A percentile compares a stretch with the other conserved stretches of the same genome.
These are phyloP conservation scores for Diaporthe sp. DNA, from an alignment of 2,329 filamentous ascomycete genomes.

Conservation along the genomic window DNA sequence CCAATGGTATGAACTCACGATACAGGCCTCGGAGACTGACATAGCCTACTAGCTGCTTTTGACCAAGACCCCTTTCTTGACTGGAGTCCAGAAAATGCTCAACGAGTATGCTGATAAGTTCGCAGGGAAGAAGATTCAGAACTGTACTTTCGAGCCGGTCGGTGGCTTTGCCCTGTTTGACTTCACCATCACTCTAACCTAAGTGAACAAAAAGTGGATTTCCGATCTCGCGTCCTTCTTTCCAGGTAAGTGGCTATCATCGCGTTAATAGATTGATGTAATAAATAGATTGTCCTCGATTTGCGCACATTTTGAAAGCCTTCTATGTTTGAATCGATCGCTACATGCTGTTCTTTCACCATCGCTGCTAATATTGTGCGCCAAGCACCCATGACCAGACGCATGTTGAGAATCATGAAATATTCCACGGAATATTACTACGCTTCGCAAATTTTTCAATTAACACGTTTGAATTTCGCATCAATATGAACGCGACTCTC, in stretches of 20 bases:
- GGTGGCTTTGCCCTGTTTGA: background rate
- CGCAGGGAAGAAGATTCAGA: background rate
- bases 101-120: background rate
- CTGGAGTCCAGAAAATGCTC: background rate
- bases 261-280: background rate
- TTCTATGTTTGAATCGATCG: too few species aligned
- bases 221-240: background rate
- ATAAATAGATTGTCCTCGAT: background rate
- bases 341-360: too few species aligned
- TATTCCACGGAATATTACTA: too few species aligned
- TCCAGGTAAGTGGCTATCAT: background rate
- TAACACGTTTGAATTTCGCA: too few species aligned
- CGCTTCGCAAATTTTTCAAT: too few species aligned
- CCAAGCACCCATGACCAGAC: too few species aligned
- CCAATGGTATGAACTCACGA: background rate
- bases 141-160: background rate
- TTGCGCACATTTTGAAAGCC: background rate
- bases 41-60: background rate
- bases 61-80: background rate
- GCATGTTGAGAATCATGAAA: too few species aligned
- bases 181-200: background rate
- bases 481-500: too few species aligned
- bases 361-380: too few species aligned
- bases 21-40: background rate
- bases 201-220: background rate